A percentile compares a stretch with the other conserved stretches of the same genome.
Conservation (phyloP, 306 rosid genomes). For the Inga laurina region DNA sequence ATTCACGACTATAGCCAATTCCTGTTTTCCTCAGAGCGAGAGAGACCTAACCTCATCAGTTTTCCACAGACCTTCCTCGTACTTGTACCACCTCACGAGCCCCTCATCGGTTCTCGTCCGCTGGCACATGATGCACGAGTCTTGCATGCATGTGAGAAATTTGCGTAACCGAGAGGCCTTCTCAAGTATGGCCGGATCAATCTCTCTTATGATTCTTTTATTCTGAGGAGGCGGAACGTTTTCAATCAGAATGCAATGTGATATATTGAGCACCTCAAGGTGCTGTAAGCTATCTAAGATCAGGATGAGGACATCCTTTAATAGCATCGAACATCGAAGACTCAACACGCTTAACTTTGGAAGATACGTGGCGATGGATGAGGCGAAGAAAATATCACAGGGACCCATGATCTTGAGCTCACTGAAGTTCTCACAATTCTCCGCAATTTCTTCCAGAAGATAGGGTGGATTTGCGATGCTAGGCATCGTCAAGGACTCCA, state of each 20-base stretch:
- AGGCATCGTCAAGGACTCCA: conserved; percentile 83
- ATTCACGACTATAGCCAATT: conserved; percentile 13
- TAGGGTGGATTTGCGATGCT: conserved; percentile 66
- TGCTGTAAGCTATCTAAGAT: conserved; percentile 52
- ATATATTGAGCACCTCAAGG: conserved; percentile 76
- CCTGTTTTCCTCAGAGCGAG: conserved; percentile 40
- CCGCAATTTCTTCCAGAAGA: conserved; percentile 63
- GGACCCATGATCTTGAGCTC: conserved; percentile 91
- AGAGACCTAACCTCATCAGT: conserved; percentile 67
- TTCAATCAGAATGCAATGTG: conserved; percentile 64
- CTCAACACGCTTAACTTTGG: conserved; percentile 72
- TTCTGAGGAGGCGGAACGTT: conserved; percentile 44
- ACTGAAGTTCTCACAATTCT: conserved; percentile 60
- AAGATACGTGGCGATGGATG: conserved; percentile 48
- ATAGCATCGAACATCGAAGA: conserved; percentile 61
- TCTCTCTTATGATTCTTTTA: conserved; percentile 39
- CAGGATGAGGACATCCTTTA: conserved; percentile 51
- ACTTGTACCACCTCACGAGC: conserved; percentile 81
- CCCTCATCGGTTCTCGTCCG: conserved; percentile 70
- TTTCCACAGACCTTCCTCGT: conserved; percentile 76
- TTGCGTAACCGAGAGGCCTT: conserved; percentile 62
- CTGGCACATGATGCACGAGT: conserved; percentile 69
- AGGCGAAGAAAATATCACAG: conserved; percentile 54
- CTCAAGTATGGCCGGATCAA: conserved; percentile 48
- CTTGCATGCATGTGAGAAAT: conserved; percentile 68